Evolutionary conservation across 345 rosid genomes (phyloP).

Genomic region (Garcia nutans): DNA sequence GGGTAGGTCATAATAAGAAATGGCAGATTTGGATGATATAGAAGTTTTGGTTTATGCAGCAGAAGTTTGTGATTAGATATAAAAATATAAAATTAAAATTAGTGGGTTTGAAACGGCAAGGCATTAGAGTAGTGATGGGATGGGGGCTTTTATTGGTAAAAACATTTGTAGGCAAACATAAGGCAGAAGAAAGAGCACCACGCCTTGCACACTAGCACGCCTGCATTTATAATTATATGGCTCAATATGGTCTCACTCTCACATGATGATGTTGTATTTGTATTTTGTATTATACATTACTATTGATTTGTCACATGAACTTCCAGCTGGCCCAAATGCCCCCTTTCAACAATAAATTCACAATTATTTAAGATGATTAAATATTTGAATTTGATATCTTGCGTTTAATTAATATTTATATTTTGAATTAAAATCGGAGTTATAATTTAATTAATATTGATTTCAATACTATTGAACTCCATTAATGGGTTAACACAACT

Average conservation of each 20-base stretch:
- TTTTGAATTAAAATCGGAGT: too few species aligned
- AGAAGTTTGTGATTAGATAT: constrained; percentile 24
- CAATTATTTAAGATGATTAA: too few species aligned
- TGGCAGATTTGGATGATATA: constrained; percentile 23
- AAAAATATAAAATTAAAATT: neutral
- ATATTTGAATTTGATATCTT: too few species aligned
- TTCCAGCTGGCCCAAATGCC: too few species aligned
- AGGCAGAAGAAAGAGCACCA: neutral
- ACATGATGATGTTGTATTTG: constrained; percentile 6
- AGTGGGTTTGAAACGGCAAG: neutral
- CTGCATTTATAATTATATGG: constrained; percentile 23
- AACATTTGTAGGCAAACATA: neutral
- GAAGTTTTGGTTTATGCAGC: constrained; percentile 34
- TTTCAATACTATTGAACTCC: too few species aligned
- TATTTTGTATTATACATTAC: neutral
- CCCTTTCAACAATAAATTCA: too few species aligned
- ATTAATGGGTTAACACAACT: too few species aligned
- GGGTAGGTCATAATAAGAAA: neutral
- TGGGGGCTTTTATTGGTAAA: neutral
- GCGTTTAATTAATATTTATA: too few species aligned
- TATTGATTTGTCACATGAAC: too few species aligned
- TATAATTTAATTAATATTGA: too few species aligned
- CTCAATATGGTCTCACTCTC: constrained; percentile 19
- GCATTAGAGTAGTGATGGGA: too few species aligned
- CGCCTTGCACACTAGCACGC: constrained; percentile 27